These are phyloP conservation scores for Nicotiana paniculata DNA, from an alignment of 257 asterid genomes.

Conservation along the genomic window DNA sequence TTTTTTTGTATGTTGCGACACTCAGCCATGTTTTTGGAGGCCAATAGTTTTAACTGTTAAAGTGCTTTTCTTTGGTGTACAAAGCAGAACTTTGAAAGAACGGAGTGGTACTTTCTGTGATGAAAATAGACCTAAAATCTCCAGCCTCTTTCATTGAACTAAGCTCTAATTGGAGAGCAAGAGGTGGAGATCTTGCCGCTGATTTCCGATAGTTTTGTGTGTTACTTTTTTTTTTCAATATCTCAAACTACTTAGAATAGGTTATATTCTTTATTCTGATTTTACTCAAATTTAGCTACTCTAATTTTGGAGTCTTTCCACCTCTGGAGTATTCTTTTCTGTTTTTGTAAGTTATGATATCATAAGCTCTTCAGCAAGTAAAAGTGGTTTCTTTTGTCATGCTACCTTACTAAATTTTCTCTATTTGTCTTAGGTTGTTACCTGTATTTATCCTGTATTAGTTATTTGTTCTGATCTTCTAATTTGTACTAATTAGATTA, in stretches of 20 bases:
- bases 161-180: neutral
- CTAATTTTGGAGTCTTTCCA: neutral
- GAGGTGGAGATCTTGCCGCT: neutral
- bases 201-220: neutral
- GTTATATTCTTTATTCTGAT: neutral
- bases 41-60: neutral
- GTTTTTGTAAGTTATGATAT: conserved; percentile 1
- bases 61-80: neutral
- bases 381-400: neutral
- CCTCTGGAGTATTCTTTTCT: neutral
- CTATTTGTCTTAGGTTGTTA: neutral
- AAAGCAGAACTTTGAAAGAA: neutral
- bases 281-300: neutral
- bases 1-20: neutral
- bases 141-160: neutral
- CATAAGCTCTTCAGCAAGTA: neutral
- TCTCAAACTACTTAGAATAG: neutral
- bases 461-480: neutral
- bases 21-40: neutral
- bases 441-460: neutral
- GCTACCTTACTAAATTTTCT: neutral
- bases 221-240: neutral
- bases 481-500: neutral
- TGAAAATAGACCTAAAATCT: neutral
- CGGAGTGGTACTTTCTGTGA: neutral